A percentile compares a stretch with the other conserved stretches of the same genome.
Evolutionary conservation across 2,329 filamentous ascomycete species (phyloP).

Genomic region (Talaromyces marneffei): DNA sequence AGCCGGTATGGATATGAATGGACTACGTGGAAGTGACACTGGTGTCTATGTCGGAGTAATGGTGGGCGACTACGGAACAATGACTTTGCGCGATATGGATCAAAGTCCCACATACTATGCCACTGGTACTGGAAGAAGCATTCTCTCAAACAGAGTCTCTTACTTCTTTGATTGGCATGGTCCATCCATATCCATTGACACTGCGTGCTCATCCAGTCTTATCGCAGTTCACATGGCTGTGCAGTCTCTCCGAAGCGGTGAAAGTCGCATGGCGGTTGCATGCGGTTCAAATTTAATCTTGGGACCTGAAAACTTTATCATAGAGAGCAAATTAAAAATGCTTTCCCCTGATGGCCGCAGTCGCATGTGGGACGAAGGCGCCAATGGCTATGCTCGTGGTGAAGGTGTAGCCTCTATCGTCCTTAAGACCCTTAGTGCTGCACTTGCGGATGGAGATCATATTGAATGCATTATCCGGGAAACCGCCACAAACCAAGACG

Average conservation of each 20-base stretch:
- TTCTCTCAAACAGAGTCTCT: slow-evolving; percentile 36
- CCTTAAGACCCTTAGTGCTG: slow-evolving; percentile 45
- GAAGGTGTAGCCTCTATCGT: slow-evolving; percentile 48
- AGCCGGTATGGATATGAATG: slow-evolving; percentile 17
- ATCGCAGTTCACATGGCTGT: slow-evolving; percentile 32
- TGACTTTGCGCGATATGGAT: slow-evolving; percentile 15
- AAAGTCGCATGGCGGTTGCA: slow-evolving; percentile 22
- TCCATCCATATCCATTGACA: slow-evolving; percentile 43
- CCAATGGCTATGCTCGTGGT: slow-evolving; percentile 46
- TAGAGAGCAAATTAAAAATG: slow-evolving; percentile 34
- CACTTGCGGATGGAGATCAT: slow-evolving; percentile 40
- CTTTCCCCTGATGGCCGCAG: slow-evolving; percentile 51
- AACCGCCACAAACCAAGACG: slow-evolving; percentile 29
- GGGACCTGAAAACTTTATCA: slow-evolving; percentile 28
- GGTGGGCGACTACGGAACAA: slow-evolving; percentile 20
- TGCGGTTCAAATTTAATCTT: slow-evolving; percentile 23
- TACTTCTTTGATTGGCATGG: slow-evolving; percentile 39
- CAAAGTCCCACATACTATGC: slow-evolving; percentile 14
- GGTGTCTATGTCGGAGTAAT: slow-evolving; percentile 24
- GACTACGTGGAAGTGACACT: slow-evolving; percentile 21
- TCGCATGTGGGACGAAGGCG: slow-evolving; percentile 42
- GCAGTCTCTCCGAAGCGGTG: slow-evolving; percentile 23
- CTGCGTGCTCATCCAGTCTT: slow-evolving; percentile 42
- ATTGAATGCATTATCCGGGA: slow-evolving; percentile 34
- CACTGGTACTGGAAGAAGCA: slow-evolving; percentile 30